These are phyloP conservation scores for Solioccasus polychromus DNA, from an alignment of 768 basidiomycete genomes.

Conservation along the genomic window DNA sequence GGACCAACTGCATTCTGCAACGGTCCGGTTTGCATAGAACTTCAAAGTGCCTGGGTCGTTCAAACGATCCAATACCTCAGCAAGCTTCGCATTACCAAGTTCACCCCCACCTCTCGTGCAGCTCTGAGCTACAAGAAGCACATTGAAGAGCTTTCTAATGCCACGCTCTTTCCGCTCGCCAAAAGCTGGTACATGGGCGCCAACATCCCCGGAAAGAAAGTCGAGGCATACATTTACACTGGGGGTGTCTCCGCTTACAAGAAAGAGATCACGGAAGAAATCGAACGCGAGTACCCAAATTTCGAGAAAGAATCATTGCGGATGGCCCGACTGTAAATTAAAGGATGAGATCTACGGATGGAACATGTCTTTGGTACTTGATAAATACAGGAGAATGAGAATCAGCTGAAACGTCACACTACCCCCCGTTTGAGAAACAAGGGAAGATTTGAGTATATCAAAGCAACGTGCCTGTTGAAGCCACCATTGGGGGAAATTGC, in stretches of 20 bases:
- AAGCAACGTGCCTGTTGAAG: no score
- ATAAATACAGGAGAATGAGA: no score
- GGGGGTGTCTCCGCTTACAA: not conserved
- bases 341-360: no score
- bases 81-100: not conserved
- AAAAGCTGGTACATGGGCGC: not conserved
- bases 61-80: conserved; percentile 2
- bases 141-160: not conserved
- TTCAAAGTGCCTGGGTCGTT: not conserved
- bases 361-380: no score
- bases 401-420: no score
- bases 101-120: not conserved
- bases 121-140: not conserved
- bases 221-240: not conserved
- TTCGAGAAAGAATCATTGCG: conserved; percentile 4
- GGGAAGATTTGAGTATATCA: no score
- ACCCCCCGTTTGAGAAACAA: no score
- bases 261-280: conserved; percentile 4
- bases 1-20: conserved; percentile 2
- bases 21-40: not conserved
- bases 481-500: no score
- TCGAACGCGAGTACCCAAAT: not conserved
- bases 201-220: not conserved
- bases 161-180: not conserved
- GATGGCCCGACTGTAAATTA: no score